A percentile compares a stretch with the other conserved stretches of the same genome.
phyloP scores from a whole-genome alignment of 371 early-diverging fungal species.

The Mucor lusitanicus region DNA sequence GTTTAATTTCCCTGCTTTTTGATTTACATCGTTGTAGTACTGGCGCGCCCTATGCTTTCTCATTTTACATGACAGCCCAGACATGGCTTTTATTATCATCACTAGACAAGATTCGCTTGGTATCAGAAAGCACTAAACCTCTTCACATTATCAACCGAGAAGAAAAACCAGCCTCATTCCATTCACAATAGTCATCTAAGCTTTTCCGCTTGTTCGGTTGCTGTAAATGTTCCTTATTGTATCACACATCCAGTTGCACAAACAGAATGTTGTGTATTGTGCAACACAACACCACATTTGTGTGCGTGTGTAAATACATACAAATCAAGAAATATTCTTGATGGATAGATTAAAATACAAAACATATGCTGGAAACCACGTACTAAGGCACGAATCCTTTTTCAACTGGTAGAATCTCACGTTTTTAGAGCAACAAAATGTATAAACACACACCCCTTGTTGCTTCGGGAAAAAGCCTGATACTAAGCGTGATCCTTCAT shows the following conservation, averaged over 20 bases:
- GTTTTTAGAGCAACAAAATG: too few relatives aligned
- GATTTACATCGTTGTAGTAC: too few relatives aligned
- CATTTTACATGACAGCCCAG: not conserved
- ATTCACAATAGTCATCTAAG: not conserved
- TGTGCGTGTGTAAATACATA: not conserved
- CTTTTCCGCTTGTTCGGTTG: not conserved
- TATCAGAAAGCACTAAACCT: not conserved
- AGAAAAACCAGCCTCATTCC: not conserved
- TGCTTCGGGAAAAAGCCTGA: too few relatives aligned
- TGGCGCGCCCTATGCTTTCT: too few relatives aligned
- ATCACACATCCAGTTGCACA: not conserved
- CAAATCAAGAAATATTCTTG: not conserved
- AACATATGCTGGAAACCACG: too few relatives aligned
- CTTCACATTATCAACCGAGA: not conserved
- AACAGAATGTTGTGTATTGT: not conserved
- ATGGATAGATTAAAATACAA: not conserved
- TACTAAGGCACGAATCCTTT: too few relatives aligned
- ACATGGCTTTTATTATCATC: not conserved
- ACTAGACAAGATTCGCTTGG: not conserved
- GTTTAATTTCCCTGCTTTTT: not conserved
- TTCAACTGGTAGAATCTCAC: too few relatives aligned
- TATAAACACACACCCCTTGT: too few relatives aligned
- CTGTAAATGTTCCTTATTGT: not conserved
- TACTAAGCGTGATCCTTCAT: too few relatives aligned
- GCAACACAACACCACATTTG: not conserved